These are phyloP conservation scores for Pilaira anomala DNA, from an alignment of 192 early-diverging fungal genomes.

Conservation along the genomic window DNA sequence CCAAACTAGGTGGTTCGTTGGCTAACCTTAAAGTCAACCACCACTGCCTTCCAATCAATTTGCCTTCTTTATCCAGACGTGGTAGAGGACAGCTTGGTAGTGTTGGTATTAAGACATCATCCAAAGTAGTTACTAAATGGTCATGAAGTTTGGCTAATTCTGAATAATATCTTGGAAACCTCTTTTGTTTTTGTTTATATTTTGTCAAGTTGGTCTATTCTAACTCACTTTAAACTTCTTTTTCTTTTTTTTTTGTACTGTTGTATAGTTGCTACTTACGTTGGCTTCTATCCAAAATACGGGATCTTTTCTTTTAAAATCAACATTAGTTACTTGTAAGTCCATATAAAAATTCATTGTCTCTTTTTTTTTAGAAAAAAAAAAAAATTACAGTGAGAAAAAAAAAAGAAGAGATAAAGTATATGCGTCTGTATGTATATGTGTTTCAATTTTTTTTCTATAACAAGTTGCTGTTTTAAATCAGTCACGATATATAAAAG, in stretches of 20 bases:
- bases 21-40: constrained; percentile 16
- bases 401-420: no score
- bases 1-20: background rate
- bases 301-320: constrained; percentile 35
- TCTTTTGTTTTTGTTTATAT: constrained; percentile 31
- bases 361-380: no score
- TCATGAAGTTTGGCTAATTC: constrained; percentile 25
- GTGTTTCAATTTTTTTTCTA: no score
- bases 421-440: no score
- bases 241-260: constrained; percentile 5
- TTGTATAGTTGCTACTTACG: no score
- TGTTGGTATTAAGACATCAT: constrained; percentile 23
- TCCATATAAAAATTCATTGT: background rate
- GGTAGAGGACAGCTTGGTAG: constrained; percentile 25
- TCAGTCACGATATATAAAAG: no score
- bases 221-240: background rate
- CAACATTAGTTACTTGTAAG: constrained; percentile 25
- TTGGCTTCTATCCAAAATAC: constrained; percentile 35
- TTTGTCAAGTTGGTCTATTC: constrained; percentile 27
- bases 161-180: constrained; percentile 31
- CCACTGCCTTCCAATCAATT: constrained; percentile 18
- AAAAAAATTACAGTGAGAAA: no score
- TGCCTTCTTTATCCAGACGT: constrained; percentile 24
- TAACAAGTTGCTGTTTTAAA: no score
- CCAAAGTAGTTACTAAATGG: constrained; percentile 19